Evolutionary conservation across 352 stramenopile genomes (phyloP), one percentile per base, ranked within the genome.

Genomic region (Globisporangium spinosum): DNA sequence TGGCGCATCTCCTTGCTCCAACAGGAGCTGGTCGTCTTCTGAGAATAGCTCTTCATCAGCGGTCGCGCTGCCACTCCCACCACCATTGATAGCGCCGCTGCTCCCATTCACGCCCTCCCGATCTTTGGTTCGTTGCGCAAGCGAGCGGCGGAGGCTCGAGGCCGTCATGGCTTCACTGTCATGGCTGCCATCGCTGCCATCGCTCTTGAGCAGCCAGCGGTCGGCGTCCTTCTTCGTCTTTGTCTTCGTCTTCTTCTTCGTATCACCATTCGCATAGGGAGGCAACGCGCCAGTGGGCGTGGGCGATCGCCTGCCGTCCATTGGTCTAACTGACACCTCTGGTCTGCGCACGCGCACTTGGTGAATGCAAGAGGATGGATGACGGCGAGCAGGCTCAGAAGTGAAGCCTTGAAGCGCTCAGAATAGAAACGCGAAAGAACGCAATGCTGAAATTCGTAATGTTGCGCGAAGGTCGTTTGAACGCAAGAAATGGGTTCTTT

Each of bases 11-110:
- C 53, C 15, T 61, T 57, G 40, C 20, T 45, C 45, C 27, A 45
- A 12, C 10, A 66, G 60, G 27, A 65, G 60, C 43, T 58, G 40
- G 27, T 66, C 45, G 12, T 58, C 25, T 38, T 57, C 40, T 38
- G 40, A 56, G 27, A 64, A 64, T 64, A 64, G 38, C 13, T 64
- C 55, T 10, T 15, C 55, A 25, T 35, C 27, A 12, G n/a, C 55
- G 2, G 12, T n/a, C 8, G 13, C 49, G n/a, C 25, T 12, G 13
- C 54, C 54, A 40, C 12, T 59, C 0, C 17, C 17, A 15, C 15
- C 40, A 2, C 40, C 40, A 47, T 22, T 49, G 40, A 49, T 49
- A 49, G 0, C 1, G 40, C 40, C 15, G 5, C 7, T 9, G 40
- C 17, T 49, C 3, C 40, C 40, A 43, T 20, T 9, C 17, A 60